Conservation (phyloP, 345 rosid species). For the Erodium maritimum region DNA sequence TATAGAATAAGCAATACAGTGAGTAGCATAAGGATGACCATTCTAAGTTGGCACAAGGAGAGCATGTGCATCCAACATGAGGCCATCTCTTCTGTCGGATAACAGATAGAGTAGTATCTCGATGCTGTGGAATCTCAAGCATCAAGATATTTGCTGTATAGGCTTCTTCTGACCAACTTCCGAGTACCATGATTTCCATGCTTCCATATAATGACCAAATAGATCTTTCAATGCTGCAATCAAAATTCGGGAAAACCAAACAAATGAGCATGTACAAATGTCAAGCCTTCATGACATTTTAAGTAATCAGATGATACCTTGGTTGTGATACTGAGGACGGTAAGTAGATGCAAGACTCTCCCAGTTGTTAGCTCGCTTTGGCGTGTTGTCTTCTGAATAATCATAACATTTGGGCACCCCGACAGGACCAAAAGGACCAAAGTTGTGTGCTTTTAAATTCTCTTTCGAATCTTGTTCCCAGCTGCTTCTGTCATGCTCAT, state of each 20-base stretch:
- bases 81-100: too few species aligned
- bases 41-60: too few species aligned
- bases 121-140: not conserved
- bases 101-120: too few species aligned
- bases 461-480: conserved; percentile 22
- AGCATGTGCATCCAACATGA: too few species aligned
- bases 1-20: too few species aligned
- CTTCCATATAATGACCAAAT: conserved; percentile 79
- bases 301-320: conserved; percentile 28
- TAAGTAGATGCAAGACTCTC: conserved; percentile 48
- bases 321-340: conserved; percentile 62
- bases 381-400: conserved; percentile 12
- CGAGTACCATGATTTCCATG: conserved; percentile 81
- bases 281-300: not conserved
- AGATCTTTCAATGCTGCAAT: conserved; percentile 71
- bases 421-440: conserved; percentile 76
- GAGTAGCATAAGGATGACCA: too few species aligned
- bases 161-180: conserved; percentile 50
- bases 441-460: conserved; percentile 34
- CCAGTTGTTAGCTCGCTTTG: conserved; percentile 45
- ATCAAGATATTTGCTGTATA: conserved; percentile 5
- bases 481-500: conserved; percentile 16
- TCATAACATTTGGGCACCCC: too few species aligned
- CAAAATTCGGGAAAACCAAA: conserved; percentile 8
- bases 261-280: not conserved